Evolutionary conservation across 73 alveolate genomes (phyloP), one percentile per base, ranked within the genome.

Genomic region (Tetrahymena elliotti): DNA sequence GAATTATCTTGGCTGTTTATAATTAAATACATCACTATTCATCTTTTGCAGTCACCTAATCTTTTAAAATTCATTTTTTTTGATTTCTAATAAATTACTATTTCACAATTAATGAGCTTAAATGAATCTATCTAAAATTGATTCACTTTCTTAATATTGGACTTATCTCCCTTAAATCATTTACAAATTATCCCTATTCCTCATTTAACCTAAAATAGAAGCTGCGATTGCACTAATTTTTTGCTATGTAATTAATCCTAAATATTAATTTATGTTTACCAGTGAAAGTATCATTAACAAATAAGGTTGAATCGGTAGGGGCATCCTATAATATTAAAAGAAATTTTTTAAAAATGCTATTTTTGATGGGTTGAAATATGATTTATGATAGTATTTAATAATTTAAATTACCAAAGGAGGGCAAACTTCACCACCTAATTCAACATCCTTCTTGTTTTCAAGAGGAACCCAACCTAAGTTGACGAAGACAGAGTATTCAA

Each of bases 401-500:
- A 10, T 68, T 10, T 0, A 22, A 27, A 68, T 68, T 68, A 68
- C 88, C 88, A 68, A n/a, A 68, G 88, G 88, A 68, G 88, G 88
- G 33, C 88, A 68, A 68, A 68, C 95, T 40, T 94, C 96, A 41
- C 83, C 54, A 39, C 95, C 94, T 94, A 94, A 84, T 39, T 94
- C 82, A 35, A 94, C 93, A 84, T 94, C 96, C 35, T 82, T 84
- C 33, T 68, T 84, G 31, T 94, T 94, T 53, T 94, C 96, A 35
- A 68, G 37, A n/a, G 96, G 96, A 34, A 94, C 96, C 96, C 96
- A 94, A 84, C 96, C 96, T 37, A 94, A 94, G 93, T 94, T 94
- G 36, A 94, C 93, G 93, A 94, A 84, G 41, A 94, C 95, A 84
- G 92, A 84, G 40, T 93, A 84, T 84, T 94, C 93, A 68, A 68